These are phyloP conservation scores for Trifolium dubium DNA, from an alignment of 306 rosid genomes.

Conservation along the genomic window DNA sequence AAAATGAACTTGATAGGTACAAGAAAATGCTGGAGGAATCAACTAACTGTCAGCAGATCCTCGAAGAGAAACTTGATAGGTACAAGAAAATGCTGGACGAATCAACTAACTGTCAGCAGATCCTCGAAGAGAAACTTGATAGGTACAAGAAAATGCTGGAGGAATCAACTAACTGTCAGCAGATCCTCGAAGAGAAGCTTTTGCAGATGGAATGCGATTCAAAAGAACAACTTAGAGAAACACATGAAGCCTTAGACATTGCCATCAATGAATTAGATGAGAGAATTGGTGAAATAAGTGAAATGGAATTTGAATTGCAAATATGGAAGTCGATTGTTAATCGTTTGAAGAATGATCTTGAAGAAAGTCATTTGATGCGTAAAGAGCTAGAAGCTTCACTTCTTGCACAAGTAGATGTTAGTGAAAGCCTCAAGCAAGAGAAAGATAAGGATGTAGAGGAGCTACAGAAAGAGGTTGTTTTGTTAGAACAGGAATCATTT, in stretches of 20 bases:
- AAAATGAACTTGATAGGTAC: slow-evolving; percentile 57
- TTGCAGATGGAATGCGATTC: slow-evolving; percentile 42
- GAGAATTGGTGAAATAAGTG: slow-evolving; percentile 59
- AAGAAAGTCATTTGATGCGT: slow-evolving; percentile 54
- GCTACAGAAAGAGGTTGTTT: no score
- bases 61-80: slow-evolving; percentile 52
- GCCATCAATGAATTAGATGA: slow-evolving; percentile 56
- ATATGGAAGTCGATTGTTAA: slow-evolving; percentile 66
- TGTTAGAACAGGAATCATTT: slow-evolving; percentile 65
- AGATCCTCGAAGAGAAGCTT: slow-evolving; percentile 48
- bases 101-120: slow-evolving; percentile 51
- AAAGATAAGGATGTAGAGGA: no score
- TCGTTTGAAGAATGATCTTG: slow-evolving; percentile 56
- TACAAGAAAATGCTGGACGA: slow-evolving; percentile 65
- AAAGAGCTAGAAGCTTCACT: slow-evolving; percentile 81
- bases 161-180: slow-evolving; percentile 57
- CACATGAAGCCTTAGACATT: slow-evolving; percentile 55
- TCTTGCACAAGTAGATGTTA: slow-evolving; percentile 65
- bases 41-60: slow-evolving; percentile 45
- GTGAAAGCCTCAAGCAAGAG: slow-evolving; percentile 64
- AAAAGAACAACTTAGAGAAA: slow-evolving; percentile 45
- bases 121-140: slow-evolving; percentile 51
- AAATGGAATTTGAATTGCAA: slow-evolving; percentile 71
- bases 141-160: slow-evolving; percentile 60
- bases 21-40: slow-evolving; percentile 69